A percentile compares a stretch with the other conserved stretches of the same genome.
Conservation (phyloP, 2,329 filamentous ascomycete genomes). For the Penicillium palitans region DNA sequence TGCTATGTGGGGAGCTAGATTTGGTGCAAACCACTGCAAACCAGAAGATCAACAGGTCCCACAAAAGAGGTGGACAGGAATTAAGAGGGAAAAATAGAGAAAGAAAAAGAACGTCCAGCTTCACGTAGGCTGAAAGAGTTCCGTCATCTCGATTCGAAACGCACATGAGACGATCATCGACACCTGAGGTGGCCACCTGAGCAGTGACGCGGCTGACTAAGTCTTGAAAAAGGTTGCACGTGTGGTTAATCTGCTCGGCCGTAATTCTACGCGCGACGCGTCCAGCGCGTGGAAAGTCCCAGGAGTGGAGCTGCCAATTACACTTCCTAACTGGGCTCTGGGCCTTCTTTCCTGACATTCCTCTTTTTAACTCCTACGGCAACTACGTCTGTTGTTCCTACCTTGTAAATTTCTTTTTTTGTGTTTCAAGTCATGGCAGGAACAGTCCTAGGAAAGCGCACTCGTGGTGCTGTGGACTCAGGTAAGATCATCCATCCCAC, state of each 20-base stretch:
- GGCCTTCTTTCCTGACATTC: slow-evolving; percentile 10
- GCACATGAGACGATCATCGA: slow-evolving; percentile 8
- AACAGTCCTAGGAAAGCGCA: slow-evolving; percentile 47
- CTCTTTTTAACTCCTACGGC: neutral
- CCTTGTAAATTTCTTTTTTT: slow-evolving; percentile 24
- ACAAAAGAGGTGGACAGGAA: neutral
- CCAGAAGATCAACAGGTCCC: slow-evolving; percentile 15
- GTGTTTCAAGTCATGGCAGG: slow-evolving; percentile 37
- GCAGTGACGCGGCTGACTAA: slow-evolving; percentile 11
- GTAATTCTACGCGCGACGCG: slow-evolving; percentile 9
- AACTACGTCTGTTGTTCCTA: neutral
- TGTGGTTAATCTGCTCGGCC: neutral
- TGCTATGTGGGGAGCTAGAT: slow-evolving; percentile 18
- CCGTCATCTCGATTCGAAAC: slow-evolving; percentile 15
- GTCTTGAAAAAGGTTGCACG: neutral
- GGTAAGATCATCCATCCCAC: slow-evolving; percentile 35
- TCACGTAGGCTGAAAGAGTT: slow-evolving; percentile 2
- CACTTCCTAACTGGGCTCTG: slow-evolving; percentile 10
- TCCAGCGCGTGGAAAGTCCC: slow-evolving; percentile 4
- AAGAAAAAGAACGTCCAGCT: slow-evolving; percentile 6
- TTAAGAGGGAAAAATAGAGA: slow-evolving; percentile 6
- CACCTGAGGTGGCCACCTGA: neutral
- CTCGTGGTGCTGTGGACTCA: slow-evolving; percentile 37
- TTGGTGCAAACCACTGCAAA: slow-evolving; percentile 38
- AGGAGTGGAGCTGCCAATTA: slow-evolving; percentile 9